Percentiles rank a stretch among this genome's conserved stretches.
phyloP scores from a whole-genome alignment of 2,329 filamentous ascomycete species.

The Aspergillus spinulosporus region DNA sequence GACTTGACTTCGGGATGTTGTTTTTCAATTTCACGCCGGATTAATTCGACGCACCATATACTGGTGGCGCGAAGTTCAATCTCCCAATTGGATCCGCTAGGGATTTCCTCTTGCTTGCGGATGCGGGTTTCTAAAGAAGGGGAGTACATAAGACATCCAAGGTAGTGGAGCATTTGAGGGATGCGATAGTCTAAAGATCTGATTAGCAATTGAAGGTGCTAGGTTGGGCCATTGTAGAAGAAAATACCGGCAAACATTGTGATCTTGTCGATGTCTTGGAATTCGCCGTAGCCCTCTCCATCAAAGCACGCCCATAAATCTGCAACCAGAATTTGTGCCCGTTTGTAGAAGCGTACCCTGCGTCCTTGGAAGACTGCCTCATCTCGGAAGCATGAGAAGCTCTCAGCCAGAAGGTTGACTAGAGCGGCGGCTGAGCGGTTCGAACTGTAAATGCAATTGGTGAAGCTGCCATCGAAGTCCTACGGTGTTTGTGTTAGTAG shows the following conservation, averaged over 20 bases:
- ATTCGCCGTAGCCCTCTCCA: constrained; percentile 73
- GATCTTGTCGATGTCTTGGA: constrained; percentile 88
- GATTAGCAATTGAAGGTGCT: not conserved
- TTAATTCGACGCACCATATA: constrained; percentile 93
- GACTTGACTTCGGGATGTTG: constrained; percentile 66
- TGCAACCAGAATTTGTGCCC: constrained; percentile 92
- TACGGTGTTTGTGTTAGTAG: constrained; percentile 36
- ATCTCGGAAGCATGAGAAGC: constrained; percentile 86
- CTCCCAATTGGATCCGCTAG: constrained; percentile 75
- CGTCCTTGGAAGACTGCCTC: constrained; percentile 73
- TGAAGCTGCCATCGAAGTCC: constrained; percentile 74
- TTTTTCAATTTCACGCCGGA: constrained; percentile 74
- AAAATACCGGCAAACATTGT: constrained; percentile 83
- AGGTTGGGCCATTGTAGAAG: not conserved
- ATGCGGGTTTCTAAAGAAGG: constrained; percentile 75
- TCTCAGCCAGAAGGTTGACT: constrained; percentile 78
- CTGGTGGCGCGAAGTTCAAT: constrained; percentile 87
- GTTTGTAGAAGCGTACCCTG: constrained; percentile 80
- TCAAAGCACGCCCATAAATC: constrained; percentile 97
- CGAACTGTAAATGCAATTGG: constrained; percentile 71
- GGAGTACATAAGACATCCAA: constrained; percentile 82
- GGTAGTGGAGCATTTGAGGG: constrained; percentile 82
- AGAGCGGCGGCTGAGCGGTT: constrained; percentile 77
- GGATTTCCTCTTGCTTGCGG: constrained; percentile 62
- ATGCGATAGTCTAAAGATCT: constrained; percentile 76